Conservation (phyloP, 495 filamentous ascomycete genomes). For the Ascodesmis nigricans region DNA sequence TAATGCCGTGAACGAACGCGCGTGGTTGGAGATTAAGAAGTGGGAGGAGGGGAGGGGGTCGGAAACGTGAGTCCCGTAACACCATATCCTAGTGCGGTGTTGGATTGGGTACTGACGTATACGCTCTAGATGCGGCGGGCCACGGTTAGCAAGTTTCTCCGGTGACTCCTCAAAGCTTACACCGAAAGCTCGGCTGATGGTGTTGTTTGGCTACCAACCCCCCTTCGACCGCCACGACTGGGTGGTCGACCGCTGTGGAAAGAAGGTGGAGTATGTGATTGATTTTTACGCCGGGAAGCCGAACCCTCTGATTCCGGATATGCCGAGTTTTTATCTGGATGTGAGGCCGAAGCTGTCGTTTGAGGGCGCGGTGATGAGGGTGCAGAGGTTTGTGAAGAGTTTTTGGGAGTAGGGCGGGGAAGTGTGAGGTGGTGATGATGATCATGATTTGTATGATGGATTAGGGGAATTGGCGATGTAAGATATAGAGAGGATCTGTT, state of each 20-base stretch:
- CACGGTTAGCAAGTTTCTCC: slow-evolving; percentile 61
- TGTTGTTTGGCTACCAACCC: slow-evolving; percentile 58
- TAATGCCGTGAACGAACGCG: slow-evolving; percentile 86
- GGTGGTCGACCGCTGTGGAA: slow-evolving; percentile 88
- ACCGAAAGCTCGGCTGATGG: slow-evolving; percentile 62
- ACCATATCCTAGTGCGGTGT: background rate
- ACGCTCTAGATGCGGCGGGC: slow-evolving; percentile 47
- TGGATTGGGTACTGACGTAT: background rate
- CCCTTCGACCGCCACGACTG: slow-evolving; percentile 97
- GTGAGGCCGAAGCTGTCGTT: slow-evolving; percentile 78
- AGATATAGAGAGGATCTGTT: too few species aligned
- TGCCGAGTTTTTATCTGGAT: slow-evolving; percentile 80
- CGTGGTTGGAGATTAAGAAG: slow-evolving; percentile 58
- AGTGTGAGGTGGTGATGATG: too few species aligned
- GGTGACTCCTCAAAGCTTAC: slow-evolving; percentile 52
- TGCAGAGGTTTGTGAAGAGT: slow-evolving; percentile 36
- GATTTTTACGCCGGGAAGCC: slow-evolving; percentile 83
- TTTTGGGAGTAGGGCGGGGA: slow-evolving; percentile 14
- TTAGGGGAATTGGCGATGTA: too few species aligned
- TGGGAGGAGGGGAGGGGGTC: slow-evolving; percentile 55
- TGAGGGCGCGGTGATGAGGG: slow-evolving; percentile 77
- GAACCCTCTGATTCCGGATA: slow-evolving; percentile 30
- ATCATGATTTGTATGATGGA: too few species aligned
- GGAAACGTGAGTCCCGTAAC: slow-evolving; percentile 27
- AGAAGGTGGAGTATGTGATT: slow-evolving; percentile 78